Percentiles rank a stretch among this genome's conserved stretches.
Conservation (phyloP, 768 basidiomycete species). For the Omphalotus guepiniiformis region DNA sequence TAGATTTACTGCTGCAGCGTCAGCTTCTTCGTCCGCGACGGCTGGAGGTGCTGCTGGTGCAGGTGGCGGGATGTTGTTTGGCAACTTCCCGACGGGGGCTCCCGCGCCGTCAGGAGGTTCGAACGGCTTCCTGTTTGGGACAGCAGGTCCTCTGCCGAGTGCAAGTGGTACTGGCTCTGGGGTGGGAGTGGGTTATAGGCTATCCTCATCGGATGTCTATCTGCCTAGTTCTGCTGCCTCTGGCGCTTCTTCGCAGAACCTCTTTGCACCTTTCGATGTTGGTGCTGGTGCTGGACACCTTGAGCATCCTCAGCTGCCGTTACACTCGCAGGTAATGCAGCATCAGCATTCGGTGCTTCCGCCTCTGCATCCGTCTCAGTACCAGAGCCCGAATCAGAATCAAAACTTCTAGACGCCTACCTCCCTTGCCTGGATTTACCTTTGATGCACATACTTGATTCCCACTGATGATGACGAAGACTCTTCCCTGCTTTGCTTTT, state of each 20-base stretch:
- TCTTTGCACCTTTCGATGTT: conserved; percentile 3
- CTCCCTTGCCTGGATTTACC: no score
- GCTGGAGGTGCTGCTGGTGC: neutral
- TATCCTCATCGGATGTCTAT: neutral
- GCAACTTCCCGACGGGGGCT: neutral
- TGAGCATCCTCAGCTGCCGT: conserved; percentile 6
- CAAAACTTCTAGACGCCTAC: conserved; percentile 9
- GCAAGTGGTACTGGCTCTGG: neutral
- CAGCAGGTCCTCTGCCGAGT: neutral
- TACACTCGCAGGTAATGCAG: neutral
- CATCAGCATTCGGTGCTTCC: no score
- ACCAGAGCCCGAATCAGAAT: conserved; percentile 5
- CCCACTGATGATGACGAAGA: no score
- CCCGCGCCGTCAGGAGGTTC: neutral
- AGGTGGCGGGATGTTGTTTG: neutral
- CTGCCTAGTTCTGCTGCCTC: no score
- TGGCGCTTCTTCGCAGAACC: no score
- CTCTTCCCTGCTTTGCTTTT: no score
- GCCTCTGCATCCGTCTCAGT: neutral
- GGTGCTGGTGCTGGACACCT: no score
- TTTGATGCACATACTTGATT: no score
- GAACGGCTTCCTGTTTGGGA: neutral
- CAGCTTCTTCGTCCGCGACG: neutral
- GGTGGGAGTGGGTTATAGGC: neutral
- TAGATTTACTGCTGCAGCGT: conserved; percentile 7